Conservation (phyloP, 306 rosid genomes). For the Biancaea sappan region DNA sequence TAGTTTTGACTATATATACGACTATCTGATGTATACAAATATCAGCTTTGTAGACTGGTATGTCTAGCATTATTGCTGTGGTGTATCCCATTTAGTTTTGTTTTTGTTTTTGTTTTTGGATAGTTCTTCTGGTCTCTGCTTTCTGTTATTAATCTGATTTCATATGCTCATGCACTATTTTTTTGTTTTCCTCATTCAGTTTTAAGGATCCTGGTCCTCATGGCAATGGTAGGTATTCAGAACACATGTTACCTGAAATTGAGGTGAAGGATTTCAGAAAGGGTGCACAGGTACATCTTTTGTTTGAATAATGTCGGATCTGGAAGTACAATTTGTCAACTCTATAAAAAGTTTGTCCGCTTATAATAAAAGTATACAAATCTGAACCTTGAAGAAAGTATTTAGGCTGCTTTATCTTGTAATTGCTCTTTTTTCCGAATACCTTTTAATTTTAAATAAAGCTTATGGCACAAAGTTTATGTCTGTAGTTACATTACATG, state of each 20-base stretch:
- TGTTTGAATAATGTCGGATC: slow-evolving; percentile 5
- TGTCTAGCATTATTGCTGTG: slow-evolving; percentile 32
- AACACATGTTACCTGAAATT: slow-evolving; percentile 93
- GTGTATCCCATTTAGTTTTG: slow-evolving; percentile 7
- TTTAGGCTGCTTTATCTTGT: slow-evolving; percentile 19
- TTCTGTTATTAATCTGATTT: slow-evolving; percentile 14
- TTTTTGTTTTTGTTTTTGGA: slow-evolving; percentile 18
- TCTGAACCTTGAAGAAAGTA: slow-evolving; percentile 25
- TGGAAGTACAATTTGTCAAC: slow-evolving; percentile 13
- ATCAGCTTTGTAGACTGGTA: slow-evolving; percentile 96
- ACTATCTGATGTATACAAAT: slow-evolving; percentile 79
- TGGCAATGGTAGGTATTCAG: slow-evolving; percentile 93
- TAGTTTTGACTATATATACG: slow-evolving; percentile 72
- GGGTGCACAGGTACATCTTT: slow-evolving; percentile 92
- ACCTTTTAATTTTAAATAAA: neutral
- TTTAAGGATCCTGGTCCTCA: slow-evolving; percentile 96
- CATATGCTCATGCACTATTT: slow-evolving; percentile 13
- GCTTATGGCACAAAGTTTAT: neutral
- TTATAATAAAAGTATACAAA: neutral
- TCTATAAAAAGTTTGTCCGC: neutral
- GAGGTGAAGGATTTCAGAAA: slow-evolving; percentile 88
- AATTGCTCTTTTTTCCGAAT: slow-evolving; percentile 22
- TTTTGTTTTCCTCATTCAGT: slow-evolving; percentile 44
- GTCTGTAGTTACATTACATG: neutral
- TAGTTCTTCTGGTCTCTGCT: slow-evolving; percentile 22